Conservation (phyloP, 2,329 filamentous ascomycete genomes). For the Ophiostoma quercus region DNA sequence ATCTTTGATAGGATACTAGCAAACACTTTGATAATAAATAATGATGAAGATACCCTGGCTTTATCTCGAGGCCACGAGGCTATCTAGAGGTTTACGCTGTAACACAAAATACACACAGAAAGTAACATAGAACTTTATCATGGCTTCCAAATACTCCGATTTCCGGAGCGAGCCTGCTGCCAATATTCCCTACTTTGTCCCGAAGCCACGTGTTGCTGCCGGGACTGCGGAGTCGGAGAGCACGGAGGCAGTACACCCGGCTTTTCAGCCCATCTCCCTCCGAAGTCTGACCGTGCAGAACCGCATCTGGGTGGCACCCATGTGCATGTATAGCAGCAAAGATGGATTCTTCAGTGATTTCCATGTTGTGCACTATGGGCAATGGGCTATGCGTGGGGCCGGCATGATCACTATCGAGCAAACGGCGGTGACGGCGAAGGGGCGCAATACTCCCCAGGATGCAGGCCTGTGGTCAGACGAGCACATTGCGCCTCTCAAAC, state of each 20-base stretch:
- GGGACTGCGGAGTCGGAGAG: not conserved
- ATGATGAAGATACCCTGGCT: not conserved
- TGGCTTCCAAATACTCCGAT: not conserved
- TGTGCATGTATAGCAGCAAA: constrained; percentile 45
- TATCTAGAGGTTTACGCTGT: not conserved
- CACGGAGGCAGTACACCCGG: not conserved
- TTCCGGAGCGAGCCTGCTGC: not conserved
- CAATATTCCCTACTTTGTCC: not conserved
- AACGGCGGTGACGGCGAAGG: constrained; percentile 22
- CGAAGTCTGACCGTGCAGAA: constrained; percentile 37
- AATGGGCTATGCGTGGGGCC: constrained; percentile 26
- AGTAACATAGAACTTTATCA: not conserved
- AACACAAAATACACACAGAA: not conserved
- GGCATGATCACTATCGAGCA: not conserved
- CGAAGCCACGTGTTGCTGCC: constrained; percentile 2
- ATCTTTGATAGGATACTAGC: not conserved
- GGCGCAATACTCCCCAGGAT: constrained; percentile 37
- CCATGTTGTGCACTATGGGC: constrained; percentile 39
- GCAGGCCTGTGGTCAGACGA: constrained; percentile 37
- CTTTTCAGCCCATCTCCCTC: not conserved
- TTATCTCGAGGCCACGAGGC: not conserved
- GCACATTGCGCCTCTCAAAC: constrained; percentile 35
- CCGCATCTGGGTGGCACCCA: constrained; percentile 43
- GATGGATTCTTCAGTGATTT: constrained; percentile 41
- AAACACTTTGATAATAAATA: not conserved